Evolutionary conservation across 305 asterid genomes (phyloP).

Genomic region (Fraxinus albicans): DNA sequence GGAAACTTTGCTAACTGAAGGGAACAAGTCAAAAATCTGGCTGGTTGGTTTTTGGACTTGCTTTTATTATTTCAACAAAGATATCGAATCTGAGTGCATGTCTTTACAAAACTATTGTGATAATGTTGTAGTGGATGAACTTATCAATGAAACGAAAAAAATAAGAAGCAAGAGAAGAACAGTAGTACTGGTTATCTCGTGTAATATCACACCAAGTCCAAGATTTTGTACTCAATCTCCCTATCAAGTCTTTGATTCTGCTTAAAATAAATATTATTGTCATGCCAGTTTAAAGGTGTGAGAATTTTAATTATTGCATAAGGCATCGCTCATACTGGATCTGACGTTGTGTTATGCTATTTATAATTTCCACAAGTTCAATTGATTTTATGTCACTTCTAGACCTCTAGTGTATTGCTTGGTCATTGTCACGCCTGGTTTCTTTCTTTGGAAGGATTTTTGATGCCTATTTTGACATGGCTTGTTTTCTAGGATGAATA

Average conservation of each 20-base stretch:
- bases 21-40: constrained; percentile 77
- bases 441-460: neutral
- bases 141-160: constrained; percentile 1
- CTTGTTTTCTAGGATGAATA: neutral
- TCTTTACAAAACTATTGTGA: constrained; percentile 6
- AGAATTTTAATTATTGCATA: neutral
- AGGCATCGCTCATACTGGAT: neutral
- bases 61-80: constrained; percentile 23
- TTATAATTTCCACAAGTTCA: neutral
- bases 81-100: neutral
- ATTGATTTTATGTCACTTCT: neutral
- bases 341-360: neutral
- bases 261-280: neutral
- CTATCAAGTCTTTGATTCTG: neutral
- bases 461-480: neutral
- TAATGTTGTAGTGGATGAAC: neutral
- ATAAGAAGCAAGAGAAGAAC: neutral
- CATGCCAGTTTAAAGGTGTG: neutral
- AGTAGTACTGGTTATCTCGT: neutral
- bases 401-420: neutral
- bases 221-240: neutral
- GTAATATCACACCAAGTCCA: neutral
- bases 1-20: constrained; percentile 90
- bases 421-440: neutral
- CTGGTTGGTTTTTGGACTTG: constrained; percentile 77